A percentile compares a stretch with the other conserved stretches of the same genome.
These are phyloP conservation scores for Stereum hirsutum DNA, from an alignment of 1,284 basidiomycete species.

Conservation along the genomic window DNA sequence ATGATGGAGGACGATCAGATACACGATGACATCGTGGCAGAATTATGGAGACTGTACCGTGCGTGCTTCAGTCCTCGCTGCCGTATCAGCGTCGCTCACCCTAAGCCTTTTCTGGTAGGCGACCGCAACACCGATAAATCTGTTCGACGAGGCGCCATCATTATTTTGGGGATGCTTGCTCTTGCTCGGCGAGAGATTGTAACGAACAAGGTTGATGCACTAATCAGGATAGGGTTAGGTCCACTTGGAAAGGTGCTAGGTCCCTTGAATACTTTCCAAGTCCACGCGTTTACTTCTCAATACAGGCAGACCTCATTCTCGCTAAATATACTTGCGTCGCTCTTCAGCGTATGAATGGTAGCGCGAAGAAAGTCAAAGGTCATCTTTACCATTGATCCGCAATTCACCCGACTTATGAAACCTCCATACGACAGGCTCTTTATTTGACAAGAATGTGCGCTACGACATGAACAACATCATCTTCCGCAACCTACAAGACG, in stretches of 20 bases:
- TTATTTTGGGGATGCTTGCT: slow-evolving; percentile 93
- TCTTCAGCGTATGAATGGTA: slow-evolving; percentile 86
- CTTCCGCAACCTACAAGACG: slow-evolving; percentile 76
- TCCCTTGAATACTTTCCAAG: not conserved
- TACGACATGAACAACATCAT: slow-evolving; percentile 85
- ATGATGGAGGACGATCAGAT: slow-evolving; percentile 88
- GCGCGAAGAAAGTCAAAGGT: slow-evolving; percentile 97
- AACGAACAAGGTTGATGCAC: slow-evolving; percentile 76
- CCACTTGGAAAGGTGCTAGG: slow-evolving; percentile 66
- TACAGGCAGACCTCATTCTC: slow-evolving; percentile 77
- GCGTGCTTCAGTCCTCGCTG: slow-evolving; percentile 24
- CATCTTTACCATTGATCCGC: slow-evolving; percentile 9
- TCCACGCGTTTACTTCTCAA: not conserved
- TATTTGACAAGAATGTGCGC: slow-evolving; percentile 81
- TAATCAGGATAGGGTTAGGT: slow-evolving; percentile 88
- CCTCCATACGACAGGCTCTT: slow-evolving; percentile 53
- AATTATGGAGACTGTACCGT: slow-evolving; percentile 96
- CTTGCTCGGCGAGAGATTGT: slow-evolving; percentile 79
- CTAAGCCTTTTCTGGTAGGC: slow-evolving; percentile 38
- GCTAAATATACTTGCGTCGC: slow-evolving; percentile 94
- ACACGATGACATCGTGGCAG: slow-evolving; percentile 77
- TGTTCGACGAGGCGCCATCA: slow-evolving; percentile 90
- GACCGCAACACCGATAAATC: slow-evolving; percentile 75
- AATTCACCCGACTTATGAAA: not conserved
- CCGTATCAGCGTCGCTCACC: not conserved